Base-by-base conservation (phyloP, 2,329 filamentous ascomycete species). In the Cryphonectria radicalis region DNA sequence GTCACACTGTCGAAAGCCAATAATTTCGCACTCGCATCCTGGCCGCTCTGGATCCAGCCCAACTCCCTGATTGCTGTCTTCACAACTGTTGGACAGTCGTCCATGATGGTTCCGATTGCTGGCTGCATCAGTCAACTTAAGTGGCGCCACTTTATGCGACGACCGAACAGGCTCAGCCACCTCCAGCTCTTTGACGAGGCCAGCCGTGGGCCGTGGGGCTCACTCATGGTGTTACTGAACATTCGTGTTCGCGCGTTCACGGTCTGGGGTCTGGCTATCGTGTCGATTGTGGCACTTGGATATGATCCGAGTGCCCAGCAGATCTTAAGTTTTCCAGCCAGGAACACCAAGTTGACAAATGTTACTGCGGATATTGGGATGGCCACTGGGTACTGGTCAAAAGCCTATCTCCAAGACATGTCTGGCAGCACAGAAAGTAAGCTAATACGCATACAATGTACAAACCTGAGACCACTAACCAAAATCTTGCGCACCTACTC, bases 181-280 rank as follows among this genome's bases (percentile, higher is more conserved):
- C 70, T 77, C 0, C 73, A 77, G 17, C 19, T 73, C 2, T 74
- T 74, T n/a, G 77, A 78, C 53, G 69, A 70, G 22, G 77, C 75
- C 4, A 77, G 75, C 55, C 70, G 74, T 35, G 76, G 76, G 6
- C 77, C 76, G 1, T 78, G 77, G 74, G 77, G 76, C 4, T 75
- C 75, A 1, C 22, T 74, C 1, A 53, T 70, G 25, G 43, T 66
- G 67, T 19, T 66, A 57, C 11, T 22, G 25, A 57, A 67, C 42
- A 1, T 55, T 69, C 64, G 63, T 57, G 19, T 46, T n/a, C 32
- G 50, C 22, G 68, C 70, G 2, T 35, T 68, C 0, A 50, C 70
- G 22, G 73, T 40, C 11, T 68, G 57, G 59, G 57, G 59, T 13
- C 43, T 76, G 4, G 72, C 72, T 8, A 8, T 75, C 11, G 66